phyloP scores from a whole-genome alignment of 2,329 filamentous ascomycete species.

The Whalleya microplaca region DNA sequence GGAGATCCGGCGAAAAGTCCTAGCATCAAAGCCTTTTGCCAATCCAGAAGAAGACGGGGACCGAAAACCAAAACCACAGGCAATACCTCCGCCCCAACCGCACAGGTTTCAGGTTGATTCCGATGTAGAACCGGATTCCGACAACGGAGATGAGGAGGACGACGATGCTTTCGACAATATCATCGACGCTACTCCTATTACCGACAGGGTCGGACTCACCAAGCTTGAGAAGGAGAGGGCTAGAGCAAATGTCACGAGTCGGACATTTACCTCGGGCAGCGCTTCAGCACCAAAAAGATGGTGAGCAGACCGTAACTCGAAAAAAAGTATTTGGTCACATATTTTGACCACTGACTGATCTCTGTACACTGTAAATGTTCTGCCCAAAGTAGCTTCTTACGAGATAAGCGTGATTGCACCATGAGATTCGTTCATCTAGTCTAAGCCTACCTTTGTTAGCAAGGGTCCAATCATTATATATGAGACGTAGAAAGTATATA shows the following conservation, averaged over 20 bases:
- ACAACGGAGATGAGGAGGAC: constrained; percentile 59
- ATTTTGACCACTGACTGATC: neutral
- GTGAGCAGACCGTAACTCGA: constrained; percentile 32
- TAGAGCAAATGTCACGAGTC: constrained; percentile 50
- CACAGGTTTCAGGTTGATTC: constrained; percentile 59
- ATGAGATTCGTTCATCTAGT: neutral
- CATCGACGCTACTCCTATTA: constrained; percentile 87
- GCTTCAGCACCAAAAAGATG: constrained; percentile 54
- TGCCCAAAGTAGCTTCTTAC: neutral
- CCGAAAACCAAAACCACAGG: constrained; percentile 62
- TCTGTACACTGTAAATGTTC: neutral
- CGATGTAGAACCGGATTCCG: constrained; percentile 72
- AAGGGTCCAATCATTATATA: too few species aligned
- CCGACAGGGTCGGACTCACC: constrained; percentile 74
- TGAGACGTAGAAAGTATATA: too few species aligned
- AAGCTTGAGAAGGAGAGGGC: constrained; percentile 61
- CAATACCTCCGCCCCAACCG: constrained; percentile 62
- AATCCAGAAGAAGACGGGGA: constrained; percentile 52
- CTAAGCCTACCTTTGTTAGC: too few species aligned
- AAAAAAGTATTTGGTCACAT: constrained; percentile 3
- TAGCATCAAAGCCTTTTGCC: constrained; percentile 87
- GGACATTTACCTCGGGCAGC: constrained; percentile 54
- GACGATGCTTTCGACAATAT: constrained; percentile 89
- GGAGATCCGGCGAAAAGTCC: constrained; percentile 84
- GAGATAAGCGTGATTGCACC: neutral